Base-by-base conservation (phyloP, 202 grass and related monocot genomes). In the Panicum hallii region DNA sequence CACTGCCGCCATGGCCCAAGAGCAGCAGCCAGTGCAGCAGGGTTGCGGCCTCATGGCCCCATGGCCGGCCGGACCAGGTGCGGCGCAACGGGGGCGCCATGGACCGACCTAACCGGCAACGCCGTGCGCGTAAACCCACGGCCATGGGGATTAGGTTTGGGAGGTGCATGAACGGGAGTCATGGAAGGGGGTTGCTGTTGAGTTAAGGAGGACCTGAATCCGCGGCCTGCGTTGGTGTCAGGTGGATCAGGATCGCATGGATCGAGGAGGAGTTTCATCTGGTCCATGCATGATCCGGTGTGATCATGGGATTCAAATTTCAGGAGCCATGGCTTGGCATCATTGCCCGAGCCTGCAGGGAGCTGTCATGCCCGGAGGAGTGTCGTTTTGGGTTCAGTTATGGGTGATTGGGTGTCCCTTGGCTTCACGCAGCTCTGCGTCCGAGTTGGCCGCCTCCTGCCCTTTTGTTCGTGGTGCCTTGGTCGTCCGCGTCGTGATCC, bases 1-100 rank as follows among this genome's bases (percentile, higher is more conserved):
- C 47, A 48, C 11, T 11, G 3, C 47, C 14, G 69, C 11, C 61
- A 62, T 80, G 68, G 71, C 43, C 52, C 71, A 70, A 13, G 43
- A 7, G 67, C 22, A 44, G 7, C n/a, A 15, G 11, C 46, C 15
- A 34, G 9, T 55, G 26, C 26, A 0, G 60, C 36, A 3, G 36
- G 36, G 36, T 4, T 38, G 36, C 3, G 36, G 36, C 36, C 36
- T 38, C 36, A 38, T 26, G 26, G 26, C 26, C 26, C 26, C 26
- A 26, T 3, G 34, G 55, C 55, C 20, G n/a, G 23, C 30, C 79
- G 52, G 67, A 72, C 56, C 68, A 86, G 55, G 65, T 82, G 78
- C 19, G 79, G 11, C 58, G 83, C 79, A 68, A 86, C 49, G 60
- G 60, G 54, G 23, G 60, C 60, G 26, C 58, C 58, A 62, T 62